Conservation (phyloP, 345 rosid species). For the Triadica sebifera region DNA sequence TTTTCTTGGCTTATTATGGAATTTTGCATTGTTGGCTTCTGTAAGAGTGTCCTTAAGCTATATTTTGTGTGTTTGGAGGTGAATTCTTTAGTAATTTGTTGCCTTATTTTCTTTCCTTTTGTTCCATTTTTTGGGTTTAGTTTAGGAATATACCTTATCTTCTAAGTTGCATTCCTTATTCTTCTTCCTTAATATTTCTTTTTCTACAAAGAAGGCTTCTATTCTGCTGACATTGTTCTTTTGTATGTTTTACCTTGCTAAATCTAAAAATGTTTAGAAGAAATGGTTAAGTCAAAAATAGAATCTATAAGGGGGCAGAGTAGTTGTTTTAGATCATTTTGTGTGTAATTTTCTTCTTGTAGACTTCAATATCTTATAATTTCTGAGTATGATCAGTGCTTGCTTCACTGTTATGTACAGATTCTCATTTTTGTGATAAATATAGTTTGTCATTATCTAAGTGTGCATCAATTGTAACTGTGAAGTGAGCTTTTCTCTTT, state of each 20-base stretch:
- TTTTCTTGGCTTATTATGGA: neutral
- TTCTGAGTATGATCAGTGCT: neutral
- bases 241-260: constrained; percentile 8
- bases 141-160: no score
- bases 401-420: neutral
- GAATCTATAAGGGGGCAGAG: neutral
- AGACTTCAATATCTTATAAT: neutral
- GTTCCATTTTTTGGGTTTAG: no score
- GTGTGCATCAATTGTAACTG: neutral
- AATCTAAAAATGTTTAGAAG: constrained; percentile 18
- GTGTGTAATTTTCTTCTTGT: neutral
- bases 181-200: neutral
- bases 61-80: neutral
- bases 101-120: no score
- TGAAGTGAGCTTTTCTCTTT: neutral
- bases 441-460: neutral
- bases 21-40: neutral
- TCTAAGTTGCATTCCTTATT: neutral
- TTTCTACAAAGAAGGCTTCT: neutral
- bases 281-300: constrained; percentile 1
- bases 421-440: neutral
- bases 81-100: no score
- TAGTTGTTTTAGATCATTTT: neutral
- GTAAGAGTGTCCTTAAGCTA: no score
- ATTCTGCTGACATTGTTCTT: neutral